These are phyloP conservation scores for Triangularia verruculosa DNA, from an alignment of 2,329 filamentous ascomycete species.

Conservation along the genomic window DNA sequence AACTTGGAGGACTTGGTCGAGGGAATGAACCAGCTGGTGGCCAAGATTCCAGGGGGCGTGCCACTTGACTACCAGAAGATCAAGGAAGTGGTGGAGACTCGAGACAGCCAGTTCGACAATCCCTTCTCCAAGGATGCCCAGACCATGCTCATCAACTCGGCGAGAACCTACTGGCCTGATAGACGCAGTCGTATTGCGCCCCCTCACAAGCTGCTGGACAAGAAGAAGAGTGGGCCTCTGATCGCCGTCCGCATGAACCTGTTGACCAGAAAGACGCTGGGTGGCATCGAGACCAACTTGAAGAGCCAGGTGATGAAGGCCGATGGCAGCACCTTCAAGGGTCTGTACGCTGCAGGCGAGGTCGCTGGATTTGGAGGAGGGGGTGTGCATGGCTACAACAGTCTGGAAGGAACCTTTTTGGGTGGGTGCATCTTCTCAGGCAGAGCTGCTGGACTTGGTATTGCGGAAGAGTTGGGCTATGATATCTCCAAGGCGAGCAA, in stretches of 20 bases:
- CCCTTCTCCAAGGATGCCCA: slow-evolving; percentile 59
- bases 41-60: slow-evolving; percentile 43
- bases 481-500: slow-evolving; percentile 1
- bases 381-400: slow-evolving; percentile 60
- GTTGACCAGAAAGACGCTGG: slow-evolving; percentile 59
- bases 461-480: slow-evolving; percentile 44
- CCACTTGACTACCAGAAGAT: slow-evolving; percentile 45
- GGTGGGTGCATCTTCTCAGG: slow-evolving; percentile 64
- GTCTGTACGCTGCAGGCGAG: slow-evolving; percentile 59
- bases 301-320: slow-evolving; percentile 52
- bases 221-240: slow-evolving; percentile 51
- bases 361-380: slow-evolving; percentile 60
- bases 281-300: slow-evolving; percentile 59
- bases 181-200: slow-evolving; percentile 48
- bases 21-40: slow-evolving; percentile 57
- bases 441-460: slow-evolving; percentile 52
- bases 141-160: slow-evolving; percentile 59
- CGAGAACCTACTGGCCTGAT: slow-evolving; percentile 55
- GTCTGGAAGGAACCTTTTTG: slow-evolving; percentile 60
- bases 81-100: slow-evolving; percentile 46
- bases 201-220: slow-evolving; percentile 54
- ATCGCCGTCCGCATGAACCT: slow-evolving; percentile 61
- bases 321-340: slow-evolving; percentile 49
- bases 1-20: slow-evolving; percentile 53
- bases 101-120: slow-evolving; percentile 57